Conservation (phyloP, 2,329 filamentous ascomycete genomes). For the Tolypocladium tundrense region DNA sequence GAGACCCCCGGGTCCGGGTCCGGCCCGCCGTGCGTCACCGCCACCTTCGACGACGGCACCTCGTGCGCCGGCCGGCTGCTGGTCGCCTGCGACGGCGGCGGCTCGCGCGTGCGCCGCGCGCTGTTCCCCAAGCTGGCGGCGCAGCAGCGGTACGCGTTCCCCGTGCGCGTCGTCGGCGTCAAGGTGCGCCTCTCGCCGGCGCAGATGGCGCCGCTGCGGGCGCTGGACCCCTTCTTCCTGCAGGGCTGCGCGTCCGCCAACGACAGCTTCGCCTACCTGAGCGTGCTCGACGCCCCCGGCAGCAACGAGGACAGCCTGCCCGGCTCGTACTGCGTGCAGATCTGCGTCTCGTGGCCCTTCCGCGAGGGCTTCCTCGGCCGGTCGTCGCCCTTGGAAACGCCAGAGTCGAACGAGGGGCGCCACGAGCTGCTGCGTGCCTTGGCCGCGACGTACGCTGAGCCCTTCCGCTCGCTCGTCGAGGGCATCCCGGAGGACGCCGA, state of each 20-base stretch:
- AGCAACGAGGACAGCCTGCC: slow-evolving; percentile 21
- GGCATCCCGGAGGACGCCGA: slow-evolving; percentile 29
- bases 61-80: slow-evolving; percentile 30
- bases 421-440: slow-evolving; percentile 31
- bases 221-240: slow-evolving; percentile 43
- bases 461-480: slow-evolving; percentile 32
- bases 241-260: slow-evolving; percentile 42
- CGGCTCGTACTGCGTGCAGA: slow-evolving; percentile 33
- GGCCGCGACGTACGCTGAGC: slow-evolving; percentile 36
- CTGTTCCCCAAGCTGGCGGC: slow-evolving; percentile 20
- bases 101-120: slow-evolving; percentile 28
- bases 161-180: slow-evolving; percentile 37
- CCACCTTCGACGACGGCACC: slow-evolving; percentile 35
- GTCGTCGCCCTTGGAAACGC: slow-evolving; percentile 25
- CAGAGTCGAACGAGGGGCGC: slow-evolving; percentile 25
- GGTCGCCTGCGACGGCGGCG: slow-evolving; percentile 40
- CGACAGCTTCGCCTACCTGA: slow-evolving; percentile 42
- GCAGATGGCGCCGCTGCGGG: slow-evolving; percentile 29
- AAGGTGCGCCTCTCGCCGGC: slow-evolving; percentile 29
- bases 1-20: slow-evolving; percentile 16
- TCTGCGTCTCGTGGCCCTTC: slow-evolving; percentile 42
- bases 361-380: slow-evolving; percentile 22
- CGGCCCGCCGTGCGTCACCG: slow-evolving; percentile 19
- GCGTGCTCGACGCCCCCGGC: slow-evolving; percentile 37
- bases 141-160: slow-evolving; percentile 25